A percentile compares a stretch with the other conserved stretches of the same genome.
Evolutionary conservation across 345 rosid species (phyloP).

Genomic region (Eucalyptus grandis): DNA sequence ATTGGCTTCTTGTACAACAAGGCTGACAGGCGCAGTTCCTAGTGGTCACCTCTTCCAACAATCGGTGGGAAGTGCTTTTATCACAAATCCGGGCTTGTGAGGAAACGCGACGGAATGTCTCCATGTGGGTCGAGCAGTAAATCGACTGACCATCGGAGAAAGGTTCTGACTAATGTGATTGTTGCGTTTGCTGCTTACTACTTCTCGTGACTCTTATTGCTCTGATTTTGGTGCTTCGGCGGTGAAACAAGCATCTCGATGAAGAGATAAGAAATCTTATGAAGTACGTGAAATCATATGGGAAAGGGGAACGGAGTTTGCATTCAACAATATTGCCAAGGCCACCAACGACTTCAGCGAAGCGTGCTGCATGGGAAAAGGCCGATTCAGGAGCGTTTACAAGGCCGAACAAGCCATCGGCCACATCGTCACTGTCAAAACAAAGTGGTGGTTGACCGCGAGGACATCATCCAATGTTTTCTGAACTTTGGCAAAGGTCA

Average conservation of each 20-base stretch:
- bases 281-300: too few relatives aligned
- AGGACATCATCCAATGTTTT: too few relatives aligned
- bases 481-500: too few relatives aligned
- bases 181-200: conserved; percentile 9
- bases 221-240: background rate
- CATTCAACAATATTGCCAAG: too few relatives aligned
- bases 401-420: background rate
- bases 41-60: conserved; percentile 17
- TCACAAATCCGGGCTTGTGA: conserved; percentile 45
- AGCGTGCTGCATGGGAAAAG: too few relatives aligned
- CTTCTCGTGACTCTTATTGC: background rate
- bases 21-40: conserved; percentile 33
- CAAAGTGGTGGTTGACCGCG: too few relatives aligned
- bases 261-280: too few relatives aligned
- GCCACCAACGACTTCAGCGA: too few relatives aligned
- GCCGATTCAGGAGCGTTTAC: too few relatives aligned
- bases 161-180: conserved; percentile 17
- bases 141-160: conserved; percentile 3
- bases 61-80: conserved; percentile 15
- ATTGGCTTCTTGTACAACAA: conserved; percentile 44
- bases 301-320: too few relatives aligned
- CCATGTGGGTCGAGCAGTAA: background rate
- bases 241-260: background rate
- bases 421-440: background rate
- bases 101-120: conserved; percentile 1